Conservation (phyloP, 2,329 filamentous ascomycete species). For the Sporothrix inflata region DNA sequence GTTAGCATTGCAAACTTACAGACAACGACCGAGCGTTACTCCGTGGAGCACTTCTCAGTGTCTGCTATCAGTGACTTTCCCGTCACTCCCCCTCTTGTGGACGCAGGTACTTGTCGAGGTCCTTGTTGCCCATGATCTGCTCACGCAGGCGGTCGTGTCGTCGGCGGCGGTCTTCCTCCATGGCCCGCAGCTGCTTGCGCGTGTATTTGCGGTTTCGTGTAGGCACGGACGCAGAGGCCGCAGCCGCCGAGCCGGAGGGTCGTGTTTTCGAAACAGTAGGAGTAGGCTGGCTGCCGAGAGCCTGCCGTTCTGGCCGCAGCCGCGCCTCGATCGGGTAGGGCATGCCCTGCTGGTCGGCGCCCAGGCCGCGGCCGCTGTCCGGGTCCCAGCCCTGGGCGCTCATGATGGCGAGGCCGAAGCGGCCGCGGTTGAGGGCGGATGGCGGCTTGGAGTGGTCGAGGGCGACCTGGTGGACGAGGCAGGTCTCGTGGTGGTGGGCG, state of each 20-base stretch:
- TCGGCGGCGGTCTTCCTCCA: conserved; percentile 63
- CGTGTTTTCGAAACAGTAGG: conserved; percentile 34
- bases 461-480: conserved; percentile 71
- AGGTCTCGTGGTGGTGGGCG: conserved; percentile 55
- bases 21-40: not conserved
- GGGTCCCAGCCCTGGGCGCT: conserved; percentile 74
- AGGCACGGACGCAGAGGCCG: conserved; percentile 28
- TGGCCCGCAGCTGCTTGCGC: conserved; percentile 50
- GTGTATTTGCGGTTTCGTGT: conserved; percentile 43
- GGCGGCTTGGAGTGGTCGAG: conserved; percentile 72
- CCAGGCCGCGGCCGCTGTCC: conserved; percentile 72
- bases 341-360: conserved; percentile 71
- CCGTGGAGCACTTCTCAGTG: too few relatives aligned
- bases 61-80: not conserved
- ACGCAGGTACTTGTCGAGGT: conserved; percentile 74
- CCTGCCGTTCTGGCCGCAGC: conserved; percentile 74
- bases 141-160: conserved; percentile 66
- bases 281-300: conserved; percentile 61
- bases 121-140: conserved; percentile 75
- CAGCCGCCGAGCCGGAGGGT: not conserved
- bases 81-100: conserved; percentile 22
- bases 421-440: conserved; percentile 68
- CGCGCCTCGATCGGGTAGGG: conserved; percentile 73
- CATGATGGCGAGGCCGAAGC: conserved; percentile 71
- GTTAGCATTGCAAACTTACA: conserved; percentile 1